These are phyloP conservation scores for Teratosphaeria zuluensis DNA, from an alignment of 2,329 filamentous ascomycete genomes.

Conservation along the genomic window DNA sequence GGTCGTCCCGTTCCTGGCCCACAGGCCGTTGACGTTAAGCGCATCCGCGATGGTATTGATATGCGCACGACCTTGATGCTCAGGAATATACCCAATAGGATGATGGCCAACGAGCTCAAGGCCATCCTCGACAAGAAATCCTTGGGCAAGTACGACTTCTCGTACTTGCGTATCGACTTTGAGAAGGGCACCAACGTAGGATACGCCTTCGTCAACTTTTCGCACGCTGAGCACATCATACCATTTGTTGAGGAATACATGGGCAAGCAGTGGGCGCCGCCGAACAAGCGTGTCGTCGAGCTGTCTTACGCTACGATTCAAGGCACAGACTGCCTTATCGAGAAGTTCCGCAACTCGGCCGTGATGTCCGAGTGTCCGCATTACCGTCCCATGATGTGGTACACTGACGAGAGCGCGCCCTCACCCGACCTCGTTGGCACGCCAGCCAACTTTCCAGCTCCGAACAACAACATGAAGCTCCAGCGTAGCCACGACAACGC, in stretches of 20 bases:
- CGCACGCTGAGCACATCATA: constrained; percentile 65
- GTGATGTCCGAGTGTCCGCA: constrained; percentile 81
- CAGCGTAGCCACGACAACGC: constrained; percentile 81
- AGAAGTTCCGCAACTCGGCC: constrained; percentile 94
- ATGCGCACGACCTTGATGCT: constrained; percentile 64
- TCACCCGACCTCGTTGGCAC: constrained; percentile 46
- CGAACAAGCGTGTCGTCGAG: constrained; percentile 51
- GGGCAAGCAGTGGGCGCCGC: constrained; percentile 55
- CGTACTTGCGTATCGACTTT: constrained; percentile 76
- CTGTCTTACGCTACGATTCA: constrained; percentile 97
- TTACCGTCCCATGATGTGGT: constrained; percentile 75
- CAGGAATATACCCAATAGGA: constrained; percentile 87
- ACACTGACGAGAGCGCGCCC: constrained; percentile 36
- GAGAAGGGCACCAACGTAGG: constrained; percentile 58
- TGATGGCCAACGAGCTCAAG: constrained; percentile 59
- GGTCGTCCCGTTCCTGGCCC: constrained; percentile 12
- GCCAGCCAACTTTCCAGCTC: constrained; percentile 65
- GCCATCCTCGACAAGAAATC: constrained; percentile 67
- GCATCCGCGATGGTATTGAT: constrained; percentile 35
- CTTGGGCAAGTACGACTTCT: constrained; percentile 81
- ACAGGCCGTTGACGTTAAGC: constrained; percentile 30
- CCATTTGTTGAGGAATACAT: constrained; percentile 49
- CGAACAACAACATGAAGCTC: constrained; percentile 81
- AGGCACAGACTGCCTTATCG: constrained; percentile 78
- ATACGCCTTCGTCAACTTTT: constrained; percentile 95